Base-by-base conservation (phyloP, 768 basidiomycete genomes). In the Suillus hirtellus region DNA sequence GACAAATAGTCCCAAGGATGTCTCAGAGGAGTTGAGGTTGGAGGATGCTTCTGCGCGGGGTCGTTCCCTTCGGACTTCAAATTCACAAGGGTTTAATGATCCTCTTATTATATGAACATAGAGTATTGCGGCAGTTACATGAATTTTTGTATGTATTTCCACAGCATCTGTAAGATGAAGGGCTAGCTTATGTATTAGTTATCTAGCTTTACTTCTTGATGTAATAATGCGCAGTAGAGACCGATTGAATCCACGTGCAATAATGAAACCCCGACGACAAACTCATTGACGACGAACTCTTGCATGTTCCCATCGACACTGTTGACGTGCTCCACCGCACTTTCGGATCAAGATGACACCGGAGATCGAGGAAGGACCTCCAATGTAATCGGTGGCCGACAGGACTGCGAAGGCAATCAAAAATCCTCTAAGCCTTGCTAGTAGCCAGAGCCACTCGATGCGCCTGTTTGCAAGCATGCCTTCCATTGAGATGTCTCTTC, bases 401-500 rank as follows among this genome's bases (percentile, higher is more conserved):
- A 47, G 47, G 47, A 49, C 24, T 15, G 14, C 24, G 14, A 53
- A 53, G 17, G 12, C 31, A 12, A 14, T n/a, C 34, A 34, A n/a
- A 35, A 54, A 35, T 21, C 17, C 19, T 38, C 50, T 42, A 31
- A 34, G 31, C n/a, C 17, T 44, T 43, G 19, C 3, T 21, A n/a
- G 53, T 54, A 34, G 61, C 31, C 17, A 63, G 15, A 54, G 67
- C 73, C 21, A 65, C 60, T 43, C 59, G 60, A 38, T 74, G 73
- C 12, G n/a, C 53, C 59, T 27, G 68, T 66, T 70, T 75, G 65
- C 74, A 76, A 35, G 62, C 58, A 1, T 60, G 68, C 66, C 72
- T 73, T 64, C 64, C 66, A 58, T 68, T 73, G 17, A 75, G 69
- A 60, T 75, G 74, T 66, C 74, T 67, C 71, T 76, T 75, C 63